Conservation (phyloP, 768 basidiomycete species). For the Tricholoma flavovirens region DNA sequence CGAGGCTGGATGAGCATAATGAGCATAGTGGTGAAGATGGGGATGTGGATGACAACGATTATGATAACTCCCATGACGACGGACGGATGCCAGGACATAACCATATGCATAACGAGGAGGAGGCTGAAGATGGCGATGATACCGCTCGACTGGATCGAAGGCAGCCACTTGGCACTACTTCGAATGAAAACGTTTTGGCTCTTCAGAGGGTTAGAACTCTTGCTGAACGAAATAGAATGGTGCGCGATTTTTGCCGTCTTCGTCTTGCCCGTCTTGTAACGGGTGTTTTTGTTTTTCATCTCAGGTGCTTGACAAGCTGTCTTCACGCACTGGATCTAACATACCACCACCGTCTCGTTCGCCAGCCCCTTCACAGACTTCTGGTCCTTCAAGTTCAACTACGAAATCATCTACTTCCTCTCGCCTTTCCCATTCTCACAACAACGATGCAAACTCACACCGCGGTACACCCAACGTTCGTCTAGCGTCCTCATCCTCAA, state of each 20-base stretch:
- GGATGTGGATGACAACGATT: background rate
- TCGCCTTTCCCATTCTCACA: conserved; percentile 25
- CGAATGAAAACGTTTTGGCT: conserved; percentile 52
- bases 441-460: too few species aligned
- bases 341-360: conserved; percentile 42
- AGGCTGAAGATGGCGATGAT: conserved; percentile 41
- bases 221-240: conserved; percentile 68
- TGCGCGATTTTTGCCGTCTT: conserved; percentile 30
- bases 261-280: conserved; percentile 6
- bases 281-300: conserved; percentile 13
- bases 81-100: conserved; percentile 8
- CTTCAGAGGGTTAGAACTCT: conserved; percentile 66
- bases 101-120: conserved; percentile 36
- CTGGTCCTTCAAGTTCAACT: conserved; percentile 25
- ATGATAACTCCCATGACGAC: conserved; percentile 2
- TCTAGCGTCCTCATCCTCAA: too few species aligned
- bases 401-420: conserved; percentile 20
- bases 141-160: conserved; percentile 40
- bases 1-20: too few species aligned
- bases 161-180: conserved; percentile 12
- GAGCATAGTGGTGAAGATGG: too few species aligned
- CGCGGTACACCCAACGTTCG: too few species aligned
- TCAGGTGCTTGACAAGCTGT: conserved; percentile 67
- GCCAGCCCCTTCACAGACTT: conserved; percentile 14
- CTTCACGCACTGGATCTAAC: conserved; percentile 39